Conservation (phyloP, 495 filamentous ascomycete genomes). For the Xylaria sp. region DNA sequence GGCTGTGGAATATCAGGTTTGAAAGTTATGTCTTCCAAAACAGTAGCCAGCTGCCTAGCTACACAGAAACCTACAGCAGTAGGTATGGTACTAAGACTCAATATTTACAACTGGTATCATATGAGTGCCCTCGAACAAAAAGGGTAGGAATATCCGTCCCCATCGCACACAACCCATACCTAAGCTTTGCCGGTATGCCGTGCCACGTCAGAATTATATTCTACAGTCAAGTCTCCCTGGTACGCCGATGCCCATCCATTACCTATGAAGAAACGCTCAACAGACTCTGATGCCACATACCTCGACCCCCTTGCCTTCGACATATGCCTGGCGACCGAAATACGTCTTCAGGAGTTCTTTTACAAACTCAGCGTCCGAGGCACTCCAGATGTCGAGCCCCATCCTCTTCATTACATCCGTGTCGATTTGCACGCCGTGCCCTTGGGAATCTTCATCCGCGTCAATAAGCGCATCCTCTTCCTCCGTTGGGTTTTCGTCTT, state of each 20-base stretch:
- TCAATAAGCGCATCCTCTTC: conserved; percentile 37
- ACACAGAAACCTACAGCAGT: neutral
- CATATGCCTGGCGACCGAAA: conserved; percentile 72
- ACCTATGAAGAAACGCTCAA: conserved; percentile 40
- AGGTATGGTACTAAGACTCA: neutral
- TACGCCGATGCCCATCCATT: neutral
- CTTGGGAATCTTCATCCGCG: conserved; percentile 40
- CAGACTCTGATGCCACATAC: conserved; percentile 84
- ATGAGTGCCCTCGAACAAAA: neutral
- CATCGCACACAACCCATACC: neutral
- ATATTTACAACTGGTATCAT: conserved; percentile 3
- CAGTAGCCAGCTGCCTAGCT: neutral
- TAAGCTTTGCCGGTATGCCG: neutral
- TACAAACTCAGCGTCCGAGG: conserved; percentile 75
- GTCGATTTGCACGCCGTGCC: conserved; percentile 61
- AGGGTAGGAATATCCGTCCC: neutral
- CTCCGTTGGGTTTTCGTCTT: conserved; percentile 36
- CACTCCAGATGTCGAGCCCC: conserved; percentile 89
- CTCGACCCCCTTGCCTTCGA: conserved; percentile 75
- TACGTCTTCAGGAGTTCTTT: conserved; percentile 70
- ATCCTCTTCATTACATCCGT: conserved; percentile 77
- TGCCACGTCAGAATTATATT: neutral
- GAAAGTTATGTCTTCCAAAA: neutral
- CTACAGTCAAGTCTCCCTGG: conserved; percentile 12
- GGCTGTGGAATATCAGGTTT: neutral